Evolutionary conservation across 106 monocot genomes (phyloP).

Genomic region (Acorus calamus): DNA sequence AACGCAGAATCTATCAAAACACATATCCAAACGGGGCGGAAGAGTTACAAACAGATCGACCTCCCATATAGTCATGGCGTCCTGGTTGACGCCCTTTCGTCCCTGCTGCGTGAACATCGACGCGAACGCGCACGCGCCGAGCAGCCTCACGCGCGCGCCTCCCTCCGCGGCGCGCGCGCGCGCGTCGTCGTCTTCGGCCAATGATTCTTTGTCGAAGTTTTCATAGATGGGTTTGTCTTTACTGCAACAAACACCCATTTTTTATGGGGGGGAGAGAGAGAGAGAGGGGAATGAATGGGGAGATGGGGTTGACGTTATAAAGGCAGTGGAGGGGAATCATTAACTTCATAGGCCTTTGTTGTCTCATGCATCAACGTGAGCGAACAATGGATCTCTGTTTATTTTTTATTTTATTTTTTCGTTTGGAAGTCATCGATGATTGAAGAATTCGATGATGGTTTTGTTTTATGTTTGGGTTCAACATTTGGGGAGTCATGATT

Average conservation of each 20-base stretch:
- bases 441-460: too few species aligned
- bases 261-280: not conserved
- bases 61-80: slow-evolving; percentile 55
- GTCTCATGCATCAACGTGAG: too few species aligned
- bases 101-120: slow-evolving; percentile 54
- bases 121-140: slow-evolving; percentile 23
- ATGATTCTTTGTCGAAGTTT: not conserved
- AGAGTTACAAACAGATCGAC: slow-evolving; percentile 15
- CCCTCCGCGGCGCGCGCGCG: not conserved
- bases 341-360: too few species aligned
- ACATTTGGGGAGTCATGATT: too few species aligned
- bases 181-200: not conserved
- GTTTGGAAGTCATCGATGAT: too few species aligned
- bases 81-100: slow-evolving; percentile 55
- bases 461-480: too few species aligned
- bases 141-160: slow-evolving; percentile 18
- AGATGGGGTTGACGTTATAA: not conserved
- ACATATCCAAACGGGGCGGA: too few species aligned
- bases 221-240: not conserved
- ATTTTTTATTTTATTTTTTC: too few species aligned
- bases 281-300: slow-evolving; percentile 4
- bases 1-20: too few species aligned
- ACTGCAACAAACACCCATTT: slow-evolving; percentile 44
- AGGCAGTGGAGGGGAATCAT: too few species aligned
- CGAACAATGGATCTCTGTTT: too few species aligned